Base-by-base conservation (phyloP, 2,329 filamentous ascomycete genomes). In the Zalaria obscura region DNA sequence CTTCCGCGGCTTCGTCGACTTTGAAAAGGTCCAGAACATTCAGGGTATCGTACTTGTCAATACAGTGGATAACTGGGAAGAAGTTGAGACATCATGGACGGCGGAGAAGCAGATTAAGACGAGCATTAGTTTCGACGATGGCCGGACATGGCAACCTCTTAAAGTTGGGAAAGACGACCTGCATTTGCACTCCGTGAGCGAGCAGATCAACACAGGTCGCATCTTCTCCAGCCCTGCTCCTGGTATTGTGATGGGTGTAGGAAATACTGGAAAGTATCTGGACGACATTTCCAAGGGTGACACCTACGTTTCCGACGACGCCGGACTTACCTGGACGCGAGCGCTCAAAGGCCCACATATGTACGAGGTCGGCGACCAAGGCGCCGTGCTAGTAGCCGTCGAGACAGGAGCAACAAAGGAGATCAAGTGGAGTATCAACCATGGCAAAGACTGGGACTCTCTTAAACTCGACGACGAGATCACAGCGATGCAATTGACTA, bases 301-400 rank as follows among this genome's bases (percentile, higher is more conserved):
- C 57, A 73, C 94, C 1, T 96, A 79, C 55, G 77, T 96, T 26
- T 98, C 91, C 0, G 84, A 94, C 55, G 78, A 96, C 60, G 89
- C 88, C 18, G 91, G 91, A 34, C 64, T 85, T 45, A 88, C 78
- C 1, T 98, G 93, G 91, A 75, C 69, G 32, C 68, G 78, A 55
- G 74, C 79, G 0, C 70, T 84, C 4, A 69, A 87, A 10, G 84
- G 85, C 18, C 83, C 88, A 8, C 87, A 96, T 64, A 91, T 93
- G 59, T 98, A 93, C 61, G 88, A 95, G 55, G 93, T 96, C 58
- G 91, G 91, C 40, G 89, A 95, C 52, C 82, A 93, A 50, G 91
- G 91, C 1, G 87, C 87, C 10, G 75, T 98, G 18, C 67, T 98
- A 27, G 72, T 96, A 27, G 91, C 91, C 3, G 69, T 96, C 32